Conservation (phyloP, 495 filamentous ascomycete genomes). For the Barbatosphaeria neglecta region DNA sequence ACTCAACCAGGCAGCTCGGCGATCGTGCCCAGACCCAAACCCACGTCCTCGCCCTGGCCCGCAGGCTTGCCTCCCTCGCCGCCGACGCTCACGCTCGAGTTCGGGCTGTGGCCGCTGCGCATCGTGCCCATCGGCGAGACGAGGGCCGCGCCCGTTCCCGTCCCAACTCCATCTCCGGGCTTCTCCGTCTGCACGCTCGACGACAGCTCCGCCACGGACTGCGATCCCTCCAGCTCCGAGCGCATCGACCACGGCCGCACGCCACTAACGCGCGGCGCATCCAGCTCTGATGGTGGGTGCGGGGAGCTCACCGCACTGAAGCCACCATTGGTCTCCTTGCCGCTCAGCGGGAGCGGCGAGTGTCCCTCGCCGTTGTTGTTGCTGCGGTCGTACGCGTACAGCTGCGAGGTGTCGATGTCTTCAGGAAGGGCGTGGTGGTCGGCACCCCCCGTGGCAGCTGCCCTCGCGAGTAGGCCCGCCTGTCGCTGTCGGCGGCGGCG, state of each 20-base stretch:
- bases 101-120: too few species aligned
- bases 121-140: too few species aligned
- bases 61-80: too few species aligned
- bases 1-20: too few species aligned
- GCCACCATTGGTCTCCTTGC: too few species aligned
- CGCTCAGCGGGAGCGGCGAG: not conserved
- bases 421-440: too few species aligned
- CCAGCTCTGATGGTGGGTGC: not conserved
- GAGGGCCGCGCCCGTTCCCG: not conserved
- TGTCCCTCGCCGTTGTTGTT: not conserved
- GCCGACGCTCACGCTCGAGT: too few species aligned
- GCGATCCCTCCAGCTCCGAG: not conserved
- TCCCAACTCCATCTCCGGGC: not conserved
- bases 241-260: slow-evolving; percentile 2
- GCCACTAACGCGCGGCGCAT: not conserved
- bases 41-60: too few species aligned
- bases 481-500: not conserved
- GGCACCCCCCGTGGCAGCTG: too few species aligned
- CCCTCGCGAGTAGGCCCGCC: not conserved
- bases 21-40: too few species aligned
- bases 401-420: not conserved
- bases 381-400: not conserved
- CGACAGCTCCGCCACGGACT: not conserved
- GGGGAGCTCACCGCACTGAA: too few species aligned
- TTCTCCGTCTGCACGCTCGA: not conserved